Base-by-base conservation (phyloP, 2,329 filamentous ascomycete genomes). In the Madurella fahalii region DNA sequence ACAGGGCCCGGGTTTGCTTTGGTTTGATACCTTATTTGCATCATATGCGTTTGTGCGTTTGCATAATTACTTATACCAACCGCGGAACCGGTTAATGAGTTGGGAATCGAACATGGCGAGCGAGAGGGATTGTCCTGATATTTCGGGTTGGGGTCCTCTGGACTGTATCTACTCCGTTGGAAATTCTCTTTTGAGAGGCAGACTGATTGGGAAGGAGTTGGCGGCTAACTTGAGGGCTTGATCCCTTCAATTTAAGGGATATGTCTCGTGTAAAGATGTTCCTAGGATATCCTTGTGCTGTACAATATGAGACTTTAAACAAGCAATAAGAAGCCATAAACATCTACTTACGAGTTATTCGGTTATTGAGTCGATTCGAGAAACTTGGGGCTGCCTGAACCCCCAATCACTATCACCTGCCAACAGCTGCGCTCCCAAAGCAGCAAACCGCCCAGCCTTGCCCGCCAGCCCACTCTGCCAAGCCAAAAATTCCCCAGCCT, bases 401-500 rank as follows among this genome's bases (percentile, higher is more conserved):
- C 7, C 25, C 25, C 3, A 25, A 25, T 25, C 25, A 16, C 8
- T 5, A 41, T 3, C 8, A 17, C 5, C 7, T 40, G 37, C 30
- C 12, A 11, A 31, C 43, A 44, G 20, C 43, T 37, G 50, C 30
- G n/a, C n/a, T n/a, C n/a, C n/a, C n/a, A n/a, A 7, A 11, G 2
- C 2, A 9, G 12, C 11, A 17, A 39, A 5, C 31, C 11, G 16
- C 8, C 25, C 41, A 42, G 41, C 41, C n/a, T 43, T 50, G 50
- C 46, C 46, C 44, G 40, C 39, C 40, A 20, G 42, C 17, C n/a
- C 34, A 12, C 20, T 40, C 40, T 50, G 57, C 57, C 57, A 59
- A 57, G 57, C 54, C 54, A 54, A 59, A 59, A 54, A 37, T 53
- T 51, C 25, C 25, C 25, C 25, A 25, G 25, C 25, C 25, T 25